A percentile compares a stretch with the other conserved stretches of the same genome.
Evolutionary conservation across 345 rosid species (phyloP).

Genomic region (Anastatica hierochuntica): DNA sequence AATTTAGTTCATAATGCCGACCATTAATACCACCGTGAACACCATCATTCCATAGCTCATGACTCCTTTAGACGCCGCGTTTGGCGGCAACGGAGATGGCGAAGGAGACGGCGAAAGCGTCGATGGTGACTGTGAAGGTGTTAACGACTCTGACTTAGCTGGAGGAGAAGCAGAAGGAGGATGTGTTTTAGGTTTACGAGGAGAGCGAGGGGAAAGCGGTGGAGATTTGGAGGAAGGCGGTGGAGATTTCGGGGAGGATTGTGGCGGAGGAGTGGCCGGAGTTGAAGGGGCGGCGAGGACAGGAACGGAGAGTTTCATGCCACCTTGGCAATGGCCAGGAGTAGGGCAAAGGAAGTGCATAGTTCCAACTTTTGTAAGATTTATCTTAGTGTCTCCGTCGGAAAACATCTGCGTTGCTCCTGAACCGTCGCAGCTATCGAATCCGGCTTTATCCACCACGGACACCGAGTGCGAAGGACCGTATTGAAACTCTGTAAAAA

Average conservation of each 20-base stretch:
- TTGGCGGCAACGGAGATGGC: too few species aligned
- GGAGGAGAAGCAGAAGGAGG: too few species aligned
- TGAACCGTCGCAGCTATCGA: conserved; percentile 16
- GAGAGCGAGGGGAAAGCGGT: too few species aligned
- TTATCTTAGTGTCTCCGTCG: conserved; percentile 19
- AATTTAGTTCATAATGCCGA: too few species aligned
- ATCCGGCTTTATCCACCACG: conserved; percentile 20
- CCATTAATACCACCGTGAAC: too few species aligned
- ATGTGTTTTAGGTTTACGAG: too few species aligned
- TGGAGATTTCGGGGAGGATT: not conserved
- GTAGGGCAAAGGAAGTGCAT: conserved; percentile 20
- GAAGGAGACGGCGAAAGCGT: too few species aligned
- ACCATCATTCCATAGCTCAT: too few species aligned
- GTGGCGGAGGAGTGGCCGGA: not conserved
- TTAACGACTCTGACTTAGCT: too few species aligned
- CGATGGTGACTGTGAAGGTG: too few species aligned
- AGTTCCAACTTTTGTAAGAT: conserved; percentile 17
- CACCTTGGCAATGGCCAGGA: conserved; percentile 18
- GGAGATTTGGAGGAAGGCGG: too few species aligned
- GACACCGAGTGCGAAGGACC: conserved; percentile 17
- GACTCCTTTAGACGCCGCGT: too few species aligned
- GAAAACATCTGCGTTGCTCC: conserved; percentile 1
- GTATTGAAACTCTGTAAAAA: conserved; percentile 21
- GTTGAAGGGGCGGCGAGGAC: conserved; percentile 8
- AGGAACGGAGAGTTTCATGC: conserved; percentile 29